A percentile compares a stretch with the other conserved stretches of the same genome.
phyloP scores from a whole-genome alignment of 192 early-diverging fungal species.

The Fimicolochytrium jonesii region DNA sequence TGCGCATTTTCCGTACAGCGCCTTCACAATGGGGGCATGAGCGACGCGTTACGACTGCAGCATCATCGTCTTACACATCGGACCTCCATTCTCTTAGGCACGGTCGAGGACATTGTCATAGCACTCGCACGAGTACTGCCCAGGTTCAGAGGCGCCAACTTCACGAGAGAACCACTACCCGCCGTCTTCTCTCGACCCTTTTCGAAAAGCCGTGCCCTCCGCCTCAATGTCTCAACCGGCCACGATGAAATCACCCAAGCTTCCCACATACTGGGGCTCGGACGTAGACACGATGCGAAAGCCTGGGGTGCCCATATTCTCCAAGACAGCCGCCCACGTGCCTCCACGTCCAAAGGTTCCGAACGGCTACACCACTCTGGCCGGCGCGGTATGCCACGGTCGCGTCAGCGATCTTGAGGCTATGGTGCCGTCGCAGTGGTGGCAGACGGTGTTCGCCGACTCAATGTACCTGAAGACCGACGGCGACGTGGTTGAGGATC shows the following conservation, averaged over 20 bases:
- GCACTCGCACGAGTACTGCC: too few species aligned
- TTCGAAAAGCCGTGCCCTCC: too few species aligned
- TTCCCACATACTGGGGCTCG: neutral
- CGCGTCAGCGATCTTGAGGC: slow-evolving; percentile 48
- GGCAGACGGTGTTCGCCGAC: slow-evolving; percentile 55
- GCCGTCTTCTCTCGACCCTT: too few species aligned
- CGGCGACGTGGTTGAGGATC: slow-evolving; percentile 67
- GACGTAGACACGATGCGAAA: slow-evolving; percentile 19
- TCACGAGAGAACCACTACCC: too few species aligned
- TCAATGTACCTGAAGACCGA: slow-evolving; percentile 61
- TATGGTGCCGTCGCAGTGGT: slow-evolving; percentile 57
- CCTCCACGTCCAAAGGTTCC: neutral
- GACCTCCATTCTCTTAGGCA: too few species aligned
- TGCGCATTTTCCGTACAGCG: too few species aligned
- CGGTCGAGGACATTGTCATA: too few species aligned
- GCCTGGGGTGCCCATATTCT: neutral
- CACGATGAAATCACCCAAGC: slow-evolving; percentile 14
- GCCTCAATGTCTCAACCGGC: slow-evolving; percentile 22
- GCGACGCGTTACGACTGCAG: too few species aligned
- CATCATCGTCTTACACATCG: too few species aligned
- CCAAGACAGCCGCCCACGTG: slow-evolving; percentile 1
- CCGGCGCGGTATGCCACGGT: slow-evolving; percentile 44
- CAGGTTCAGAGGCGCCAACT: too few species aligned
- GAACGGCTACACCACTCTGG: slow-evolving; percentile 10
- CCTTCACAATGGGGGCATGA: too few species aligned